A percentile compares a stretch with the other conserved stretches of the same genome.
Conservation (phyloP, 192 early-diverging fungal genomes). For the Lunasporangiospora selenospora region DNA sequence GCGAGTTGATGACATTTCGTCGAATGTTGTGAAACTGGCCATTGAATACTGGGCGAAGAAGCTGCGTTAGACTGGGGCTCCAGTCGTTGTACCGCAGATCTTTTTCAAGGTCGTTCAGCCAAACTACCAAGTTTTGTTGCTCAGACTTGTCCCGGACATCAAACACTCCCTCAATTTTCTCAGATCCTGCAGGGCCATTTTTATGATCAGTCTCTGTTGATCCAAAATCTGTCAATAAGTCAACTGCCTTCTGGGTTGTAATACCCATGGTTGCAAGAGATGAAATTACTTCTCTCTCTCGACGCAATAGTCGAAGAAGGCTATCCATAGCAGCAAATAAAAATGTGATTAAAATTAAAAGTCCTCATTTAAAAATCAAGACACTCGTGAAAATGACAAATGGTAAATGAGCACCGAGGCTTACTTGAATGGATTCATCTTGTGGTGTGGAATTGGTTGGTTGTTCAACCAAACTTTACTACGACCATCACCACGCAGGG, state of each 20-base stretch:
- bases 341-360: neutral
- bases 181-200: slow-evolving; percentile 14
- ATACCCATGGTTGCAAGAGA: slow-evolving; percentile 56
- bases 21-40: slow-evolving; percentile 79
- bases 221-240: slow-evolving; percentile 48
- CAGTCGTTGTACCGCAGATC: slow-evolving; percentile 79
- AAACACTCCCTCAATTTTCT: slow-evolving; percentile 57
- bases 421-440: slow-evolving; percentile 73
- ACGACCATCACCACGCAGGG: slow-evolving; percentile 7
- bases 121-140: slow-evolving; percentile 64
- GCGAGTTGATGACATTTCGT: slow-evolving; percentile 77
- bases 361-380: neutral
- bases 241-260: slow-evolving; percentile 44
- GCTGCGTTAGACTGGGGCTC: slow-evolving; percentile 42
- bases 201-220: too few species aligned
- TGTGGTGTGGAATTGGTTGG: slow-evolving; percentile 52
- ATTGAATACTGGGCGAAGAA: slow-evolving; percentile 67
- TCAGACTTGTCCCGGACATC: slow-evolving; percentile 76
- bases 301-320: slow-evolving; percentile 62
- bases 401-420: neutral
- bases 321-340: slow-evolving; percentile 25
- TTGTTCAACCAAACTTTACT: slow-evolving; percentile 74
- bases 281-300: slow-evolving; percentile 57
- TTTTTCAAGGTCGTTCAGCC: slow-evolving; percentile 93
- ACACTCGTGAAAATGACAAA: neutral